Conservation (phyloP, 2,329 filamentous ascomycete species). For the Colletotrichum navitas region DNA sequence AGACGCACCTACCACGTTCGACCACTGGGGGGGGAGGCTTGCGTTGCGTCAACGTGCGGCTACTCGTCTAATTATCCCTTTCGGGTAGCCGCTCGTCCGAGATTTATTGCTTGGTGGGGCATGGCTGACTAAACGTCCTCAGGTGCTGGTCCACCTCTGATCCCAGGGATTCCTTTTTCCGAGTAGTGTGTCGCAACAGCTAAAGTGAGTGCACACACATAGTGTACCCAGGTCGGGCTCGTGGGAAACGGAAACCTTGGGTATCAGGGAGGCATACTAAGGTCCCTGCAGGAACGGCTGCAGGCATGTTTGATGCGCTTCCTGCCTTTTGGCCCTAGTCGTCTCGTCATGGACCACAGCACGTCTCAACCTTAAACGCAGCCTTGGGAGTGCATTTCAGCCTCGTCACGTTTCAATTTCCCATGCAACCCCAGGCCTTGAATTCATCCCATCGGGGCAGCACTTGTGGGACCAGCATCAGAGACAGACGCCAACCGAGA, state of each 20-base stretch:
- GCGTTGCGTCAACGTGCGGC: slow-evolving; percentile 41
- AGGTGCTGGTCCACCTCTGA: slow-evolving; percentile 1
- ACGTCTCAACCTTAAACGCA: neutral
- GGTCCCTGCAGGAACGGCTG: slow-evolving; percentile 12
- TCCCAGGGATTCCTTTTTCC: neutral
- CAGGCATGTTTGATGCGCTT: neutral
- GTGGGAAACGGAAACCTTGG: neutral
- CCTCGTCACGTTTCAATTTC: neutral
- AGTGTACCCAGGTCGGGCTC: neutral
- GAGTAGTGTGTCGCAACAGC: neutral
- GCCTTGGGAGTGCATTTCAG: neutral
- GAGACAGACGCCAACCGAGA: neutral
- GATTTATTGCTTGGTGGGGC: slow-evolving; percentile 2
- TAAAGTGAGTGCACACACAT: neutral
- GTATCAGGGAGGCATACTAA: neutral
- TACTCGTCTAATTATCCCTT: slow-evolving; percentile 38
- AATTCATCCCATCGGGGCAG: neutral
- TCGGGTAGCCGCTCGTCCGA: slow-evolving; percentile 34
- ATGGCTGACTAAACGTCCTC: slow-evolving; percentile 25
- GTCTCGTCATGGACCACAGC: neutral
- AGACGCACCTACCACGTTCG: slow-evolving; percentile 24
- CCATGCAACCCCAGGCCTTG: neutral
- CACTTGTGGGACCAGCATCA: neutral
- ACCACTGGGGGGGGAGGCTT: slow-evolving; percentile 28
- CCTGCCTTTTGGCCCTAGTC: neutral